Evolutionary conservation across 306 rosid genomes (phyloP).

Genomic region (Lupinus albus): DNA sequence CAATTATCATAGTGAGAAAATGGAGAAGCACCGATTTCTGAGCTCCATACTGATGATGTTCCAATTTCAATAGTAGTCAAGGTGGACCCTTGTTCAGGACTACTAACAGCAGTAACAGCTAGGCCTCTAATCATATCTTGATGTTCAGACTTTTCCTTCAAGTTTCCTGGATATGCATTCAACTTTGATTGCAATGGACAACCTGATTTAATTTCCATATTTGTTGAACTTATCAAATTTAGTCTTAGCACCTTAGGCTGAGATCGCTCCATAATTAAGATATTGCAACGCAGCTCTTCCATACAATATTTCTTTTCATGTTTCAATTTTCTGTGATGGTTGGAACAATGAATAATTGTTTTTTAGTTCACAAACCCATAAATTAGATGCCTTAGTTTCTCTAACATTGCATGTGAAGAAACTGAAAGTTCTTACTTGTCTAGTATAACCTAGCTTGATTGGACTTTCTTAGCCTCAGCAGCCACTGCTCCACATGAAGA

Average conservation of each 20-base stretch:
- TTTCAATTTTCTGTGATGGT: conserved; percentile 56
- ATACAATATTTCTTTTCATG: conserved; percentile 64
- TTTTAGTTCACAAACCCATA: conserved; percentile 1
- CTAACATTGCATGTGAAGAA: conserved; percentile 20
- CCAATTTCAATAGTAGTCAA: conserved; percentile 63
- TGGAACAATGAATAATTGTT: conserved; percentile 15
- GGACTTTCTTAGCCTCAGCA: conserved; percentile 67
- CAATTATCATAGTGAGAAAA: conserved; percentile 44
- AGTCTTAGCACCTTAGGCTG: conserved; percentile 64
- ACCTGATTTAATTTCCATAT: conserved; percentile 40
- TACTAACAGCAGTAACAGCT: conserved; percentile 64
- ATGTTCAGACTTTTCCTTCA: conserved; percentile 43
- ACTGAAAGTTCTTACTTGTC: conserved; percentile 55
- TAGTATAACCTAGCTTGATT: conserved; percentile 75
- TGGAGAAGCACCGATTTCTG: conserved; percentile 57
- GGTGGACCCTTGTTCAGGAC: conserved; percentile 62
- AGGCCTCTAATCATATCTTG: conserved; percentile 50
- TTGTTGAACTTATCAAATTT: conserved; percentile 52
- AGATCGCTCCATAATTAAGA: conserved; percentile 60
- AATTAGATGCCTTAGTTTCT: background rate
- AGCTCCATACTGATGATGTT: conserved; percentile 67
- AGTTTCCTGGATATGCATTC: conserved; percentile 42
- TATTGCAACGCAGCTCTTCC: conserved; percentile 72
- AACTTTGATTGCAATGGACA: conserved; percentile 38
- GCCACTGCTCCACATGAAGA: conserved; percentile 58